Evolutionary conservation across 208 protist species (phyloP).

Genomic region (Porcisia hertigi): DNA sequence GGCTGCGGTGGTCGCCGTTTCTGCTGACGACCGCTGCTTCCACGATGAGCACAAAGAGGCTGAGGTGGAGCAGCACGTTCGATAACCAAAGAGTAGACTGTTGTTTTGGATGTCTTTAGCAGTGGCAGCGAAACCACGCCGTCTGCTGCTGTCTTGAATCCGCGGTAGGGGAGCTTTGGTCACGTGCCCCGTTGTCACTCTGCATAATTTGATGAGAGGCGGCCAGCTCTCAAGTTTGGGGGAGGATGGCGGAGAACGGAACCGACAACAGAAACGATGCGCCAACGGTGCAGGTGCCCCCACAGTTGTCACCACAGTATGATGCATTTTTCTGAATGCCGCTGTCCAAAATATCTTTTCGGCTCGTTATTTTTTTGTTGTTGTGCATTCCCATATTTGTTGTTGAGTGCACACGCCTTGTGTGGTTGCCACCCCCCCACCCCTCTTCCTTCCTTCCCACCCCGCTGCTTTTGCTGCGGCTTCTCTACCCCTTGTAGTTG

Average conservation of each 20-base stretch:
- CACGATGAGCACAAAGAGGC: not conserved
- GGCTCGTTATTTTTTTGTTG: not conserved
- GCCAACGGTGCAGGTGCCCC: not conserved
- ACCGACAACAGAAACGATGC: not conserved
- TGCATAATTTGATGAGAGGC: not conserved
- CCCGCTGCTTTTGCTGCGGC: not conserved
- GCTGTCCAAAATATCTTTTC: too few relatives aligned
- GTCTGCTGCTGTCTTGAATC: not conserved
- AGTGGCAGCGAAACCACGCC: not conserved
- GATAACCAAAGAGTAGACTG: not conserved
- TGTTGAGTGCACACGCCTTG: not conserved
- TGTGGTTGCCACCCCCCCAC: not conserved
- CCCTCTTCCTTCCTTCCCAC: not conserved
- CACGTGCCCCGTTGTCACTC: not conserved
- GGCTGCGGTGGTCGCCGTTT: not conserved
- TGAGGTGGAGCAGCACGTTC: conserved; percentile 3
- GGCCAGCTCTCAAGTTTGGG: not conserved
- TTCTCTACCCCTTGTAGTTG: not conserved
- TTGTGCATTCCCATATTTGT: not conserved
- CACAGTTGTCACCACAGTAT: not conserved
- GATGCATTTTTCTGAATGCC: not conserved
- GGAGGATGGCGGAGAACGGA: not conserved
- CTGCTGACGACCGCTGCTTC: not conserved
- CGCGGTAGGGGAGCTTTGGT: not conserved
- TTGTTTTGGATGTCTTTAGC: not conserved